These are phyloP conservation scores for Fusarium marasasianum DNA, from an alignment of 2,329 filamentous ascomycete genomes.

Conservation along the genomic window DNA sequence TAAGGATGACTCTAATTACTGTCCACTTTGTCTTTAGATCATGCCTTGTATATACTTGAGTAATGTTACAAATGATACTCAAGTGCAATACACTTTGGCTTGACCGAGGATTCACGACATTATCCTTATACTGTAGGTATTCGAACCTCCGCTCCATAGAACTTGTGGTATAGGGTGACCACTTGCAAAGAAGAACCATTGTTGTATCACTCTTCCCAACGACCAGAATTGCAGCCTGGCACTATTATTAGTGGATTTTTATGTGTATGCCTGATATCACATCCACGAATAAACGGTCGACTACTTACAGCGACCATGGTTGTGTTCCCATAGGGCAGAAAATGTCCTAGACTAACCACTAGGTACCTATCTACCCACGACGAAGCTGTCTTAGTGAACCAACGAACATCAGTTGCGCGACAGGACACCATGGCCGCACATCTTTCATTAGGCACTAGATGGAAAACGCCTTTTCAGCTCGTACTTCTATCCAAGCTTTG, in stretches of 20 bases:
- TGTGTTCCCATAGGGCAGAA: not conserved
- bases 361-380: not conserved
- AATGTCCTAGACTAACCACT: not conserved
- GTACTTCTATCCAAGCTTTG: not conserved
- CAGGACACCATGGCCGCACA: too few relatives aligned
- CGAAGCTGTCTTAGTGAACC: not conserved
- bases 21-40: not conserved
- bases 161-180: not conserved
- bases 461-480: too few relatives aligned
- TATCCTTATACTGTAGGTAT: not conserved
- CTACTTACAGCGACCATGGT: not conserved
- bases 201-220: not conserved
- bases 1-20: not conserved
- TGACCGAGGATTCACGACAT: too few relatives aligned
- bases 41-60: not conserved
- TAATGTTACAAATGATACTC: accelerated
- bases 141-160: not conserved
- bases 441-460: too few relatives aligned
- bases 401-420: not conserved
- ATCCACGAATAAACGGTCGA: not conserved
- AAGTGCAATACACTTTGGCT: not conserved
- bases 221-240: not conserved
- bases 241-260: not conserved
- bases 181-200: not conserved
- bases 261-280: not conserved